Evolutionary conservation across 768 basidiomycete species (phyloP), one percentile per base, ranked within the genome.

Genomic region (Coprinellus aureogranulatus): DNA sequence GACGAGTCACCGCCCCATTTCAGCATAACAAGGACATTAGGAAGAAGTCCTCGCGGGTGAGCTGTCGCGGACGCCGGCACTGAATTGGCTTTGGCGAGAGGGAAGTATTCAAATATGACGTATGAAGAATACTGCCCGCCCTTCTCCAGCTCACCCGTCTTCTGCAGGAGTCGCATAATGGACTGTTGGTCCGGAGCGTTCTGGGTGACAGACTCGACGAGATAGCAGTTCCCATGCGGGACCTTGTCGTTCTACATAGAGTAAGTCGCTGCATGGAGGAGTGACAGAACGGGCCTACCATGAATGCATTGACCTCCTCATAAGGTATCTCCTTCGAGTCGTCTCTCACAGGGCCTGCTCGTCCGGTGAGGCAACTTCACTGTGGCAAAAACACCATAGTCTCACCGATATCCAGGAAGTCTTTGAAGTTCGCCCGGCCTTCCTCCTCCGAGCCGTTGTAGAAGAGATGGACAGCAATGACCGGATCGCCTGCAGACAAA

Each of bases 381-480:
- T 20, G 12, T 6, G 12, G 53, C 31, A 22, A 5, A 9, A 63
- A 70, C 39, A 6, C 8, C 14, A 34, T 34, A 14, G 8, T 6
- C 34, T 34, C 60, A 81, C 81, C 71, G 3, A 83, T 65, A 52
- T 81, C 79, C 52, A 75, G 71, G 61, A 83, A 76, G n/a, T 58
- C 48, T 64, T 81, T 79, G 65, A 70, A 83, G 22, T 65, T 70
- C 22, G 68, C 64, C 39, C 76, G 69, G 30, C 80, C 83, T 59
- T 83, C 81, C 2, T 65, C 73, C 56, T 79, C 80, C 0, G 78
- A 68, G 0, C 82, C 82, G 60, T 84, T 82, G 62, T 76, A 82
- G 59, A 83, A 84, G 6, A 77, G 34, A 16, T 65, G 52, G 0
- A 71, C 46, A 2, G 71, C 64, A 41, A 80, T 60, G 20, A 65